phyloP scores from a whole-genome alignment of 2,329 filamentous ascomycete species.

The Cadophora sp. region DNA sequence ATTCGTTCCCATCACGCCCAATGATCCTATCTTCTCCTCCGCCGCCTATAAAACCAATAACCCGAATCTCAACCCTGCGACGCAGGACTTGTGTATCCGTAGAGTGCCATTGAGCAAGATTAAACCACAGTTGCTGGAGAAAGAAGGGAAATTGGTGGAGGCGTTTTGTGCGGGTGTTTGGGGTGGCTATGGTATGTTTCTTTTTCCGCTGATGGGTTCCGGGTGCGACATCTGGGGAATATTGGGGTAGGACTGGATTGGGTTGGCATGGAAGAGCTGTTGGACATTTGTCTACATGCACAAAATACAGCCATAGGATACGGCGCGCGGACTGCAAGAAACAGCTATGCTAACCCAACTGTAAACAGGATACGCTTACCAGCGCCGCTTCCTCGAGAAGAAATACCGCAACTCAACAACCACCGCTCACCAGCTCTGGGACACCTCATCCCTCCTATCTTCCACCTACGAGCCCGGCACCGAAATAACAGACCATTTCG shows the following conservation, averaged over 20 bases:
- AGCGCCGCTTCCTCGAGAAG: slow-evolving; percentile 62
- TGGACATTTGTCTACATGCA: not conserved
- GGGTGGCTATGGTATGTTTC: slow-evolving; percentile 54
- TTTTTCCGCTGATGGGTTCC: slow-evolving; percentile 6
- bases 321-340: not conserved
- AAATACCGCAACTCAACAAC: slow-evolving; percentile 61
- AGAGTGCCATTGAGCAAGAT: slow-evolving; percentile 68
- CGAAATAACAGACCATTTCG: slow-evolving; percentile 73
- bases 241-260: not conserved
- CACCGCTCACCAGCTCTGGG: slow-evolving; percentile 68
- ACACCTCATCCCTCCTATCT: slow-evolving; percentile 57
- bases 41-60: slow-evolving; percentile 65
- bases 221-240: not conserved
- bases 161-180: slow-evolving; percentile 42
- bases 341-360: slow-evolving; percentile 13
- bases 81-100: slow-evolving; percentile 69
- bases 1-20: slow-evolving; percentile 60
- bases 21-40: slow-evolving; percentile 67
- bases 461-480: slow-evolving; percentile 68
- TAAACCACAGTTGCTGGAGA: slow-evolving; percentile 69
- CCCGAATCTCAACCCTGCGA: slow-evolving; percentile 64
- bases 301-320: not conserved
- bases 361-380: slow-evolving; percentile 56
- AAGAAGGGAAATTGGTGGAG: slow-evolving; percentile 63
- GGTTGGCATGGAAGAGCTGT: not conserved